phyloP scores from a whole-genome alignment of 1,139 yeast species.

The Yamadazyma pseudoaaseri region DNA sequence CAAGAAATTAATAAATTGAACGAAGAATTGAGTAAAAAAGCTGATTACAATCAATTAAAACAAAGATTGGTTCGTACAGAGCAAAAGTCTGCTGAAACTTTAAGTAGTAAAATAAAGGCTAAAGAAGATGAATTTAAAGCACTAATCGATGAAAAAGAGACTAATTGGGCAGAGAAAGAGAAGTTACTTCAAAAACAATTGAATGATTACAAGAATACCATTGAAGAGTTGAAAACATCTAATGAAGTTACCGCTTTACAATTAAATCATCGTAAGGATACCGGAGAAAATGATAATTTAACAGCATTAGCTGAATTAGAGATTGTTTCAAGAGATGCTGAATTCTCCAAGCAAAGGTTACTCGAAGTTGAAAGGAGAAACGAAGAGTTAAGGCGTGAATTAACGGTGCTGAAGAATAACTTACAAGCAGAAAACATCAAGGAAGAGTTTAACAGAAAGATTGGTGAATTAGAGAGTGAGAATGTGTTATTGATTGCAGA shows the following conservation, averaged over 20 bases:
- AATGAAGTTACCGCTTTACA: slow-evolving; percentile 55
- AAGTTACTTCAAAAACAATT: slow-evolving; percentile 42
- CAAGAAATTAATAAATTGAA: slow-evolving; percentile 56
- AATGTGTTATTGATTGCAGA: slow-evolving; percentile 64
- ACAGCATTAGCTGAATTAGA: slow-evolving; percentile 55
- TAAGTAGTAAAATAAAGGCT: slow-evolving; percentile 46
- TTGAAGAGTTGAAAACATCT: slow-evolving; percentile 55
- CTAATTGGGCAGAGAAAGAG: slow-evolving; percentile 58
- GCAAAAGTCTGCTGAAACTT: slow-evolving; percentile 53
- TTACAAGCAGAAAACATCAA: slow-evolving; percentile 31
- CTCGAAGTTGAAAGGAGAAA: slow-evolving; percentile 76
- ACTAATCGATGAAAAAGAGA: slow-evolving; percentile 59
- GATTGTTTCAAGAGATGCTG: slow-evolving; percentile 71
- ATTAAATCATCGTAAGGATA: slow-evolving; percentile 35
- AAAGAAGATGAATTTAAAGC: slow-evolving; percentile 64
- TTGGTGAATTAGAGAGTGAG: slow-evolving; percentile 63
- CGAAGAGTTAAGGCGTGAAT: slow-evolving; percentile 65
- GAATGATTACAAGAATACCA: slow-evolving; percentile 45
- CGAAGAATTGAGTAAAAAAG: slow-evolving; percentile 60
- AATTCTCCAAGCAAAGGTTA: slow-evolving; percentile 65
- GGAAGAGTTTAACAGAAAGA: slow-evolving; percentile 38
- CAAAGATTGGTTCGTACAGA: slow-evolving; percentile 57
- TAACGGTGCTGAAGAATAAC: slow-evolving; percentile 53
- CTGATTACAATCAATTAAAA: slow-evolving; percentile 79
- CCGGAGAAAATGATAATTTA: slow-evolving; percentile 13